A percentile compares a stretch with the other conserved stretches of the same genome.
Conservation (phyloP, 345 rosid genomes). For the Chamaenerion angustifolium region DNA sequence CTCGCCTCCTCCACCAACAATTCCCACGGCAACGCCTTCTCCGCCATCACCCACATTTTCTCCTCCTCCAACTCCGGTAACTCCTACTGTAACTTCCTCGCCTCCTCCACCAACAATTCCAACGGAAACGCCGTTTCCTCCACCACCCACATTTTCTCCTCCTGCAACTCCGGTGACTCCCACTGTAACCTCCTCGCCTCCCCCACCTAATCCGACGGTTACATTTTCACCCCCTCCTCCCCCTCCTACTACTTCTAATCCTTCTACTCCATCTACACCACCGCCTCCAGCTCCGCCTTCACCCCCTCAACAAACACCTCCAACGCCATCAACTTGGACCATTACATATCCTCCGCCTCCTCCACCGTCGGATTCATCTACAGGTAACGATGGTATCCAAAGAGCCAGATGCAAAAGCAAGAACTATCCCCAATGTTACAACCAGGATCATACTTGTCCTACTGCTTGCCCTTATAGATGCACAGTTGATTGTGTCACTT, state of each 20-base stretch:
- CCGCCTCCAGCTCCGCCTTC: too few relatives aligned
- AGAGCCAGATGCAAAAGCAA: constrained; percentile 1
- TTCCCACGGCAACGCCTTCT: neutral
- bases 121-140: too few relatives aligned
- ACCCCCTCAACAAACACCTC: too few relatives aligned
- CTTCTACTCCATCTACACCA: neutral
- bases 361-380: neutral
- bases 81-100: too few relatives aligned
- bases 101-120: too few relatives aligned
- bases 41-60: neutral
- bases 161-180: neutral
- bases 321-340: neutral
- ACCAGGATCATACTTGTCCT: constrained; percentile 13
- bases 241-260: neutral
- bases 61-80: neutral
- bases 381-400: too few relatives aligned
- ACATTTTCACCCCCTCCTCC: neutral
- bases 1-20: neutral
- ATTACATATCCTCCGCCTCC: neutral
- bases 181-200: neutral
- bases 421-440: constrained; percentile 9
- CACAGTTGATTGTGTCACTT: constrained; percentile 1
- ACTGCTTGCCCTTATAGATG: constrained; percentile 11
- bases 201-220: neutral
- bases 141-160: neutral